phyloP scores from a whole-genome alignment of 768 basidiomycete genomes.

The Pleurotus tuber-regium region DNA sequence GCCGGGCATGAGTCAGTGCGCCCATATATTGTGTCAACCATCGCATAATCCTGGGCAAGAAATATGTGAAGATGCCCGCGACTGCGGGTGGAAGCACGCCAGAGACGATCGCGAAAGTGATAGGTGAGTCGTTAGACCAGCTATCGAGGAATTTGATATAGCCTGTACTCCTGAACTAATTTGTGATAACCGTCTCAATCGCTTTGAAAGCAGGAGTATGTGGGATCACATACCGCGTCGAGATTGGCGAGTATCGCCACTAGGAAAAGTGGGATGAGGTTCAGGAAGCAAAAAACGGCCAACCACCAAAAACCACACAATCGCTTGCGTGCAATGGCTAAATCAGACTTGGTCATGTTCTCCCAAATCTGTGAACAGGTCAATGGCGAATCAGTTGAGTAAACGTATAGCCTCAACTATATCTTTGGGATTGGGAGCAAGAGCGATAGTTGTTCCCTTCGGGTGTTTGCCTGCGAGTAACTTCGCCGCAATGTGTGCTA shows the following conservation, averaged over 20 bases:
- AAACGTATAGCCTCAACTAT: constrained; percentile 32
- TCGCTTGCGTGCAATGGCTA: constrained; percentile 48
- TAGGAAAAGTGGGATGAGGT: constrained; percentile 78
- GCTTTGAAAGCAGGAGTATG: too few relatives aligned
- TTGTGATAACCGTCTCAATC: too few relatives aligned
- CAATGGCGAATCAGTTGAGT: neutral
- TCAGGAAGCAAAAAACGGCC: constrained; percentile 68
- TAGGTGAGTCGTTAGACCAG: constrained; percentile 58
- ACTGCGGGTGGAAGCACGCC: constrained; percentile 83
- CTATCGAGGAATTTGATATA: constrained; percentile 62
- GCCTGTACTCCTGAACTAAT: constrained; percentile 40
- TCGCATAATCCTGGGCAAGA: constrained; percentile 79
- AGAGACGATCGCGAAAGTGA: constrained; percentile 69
- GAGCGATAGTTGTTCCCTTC: constrained; percentile 56
- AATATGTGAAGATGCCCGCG: constrained; percentile 69
- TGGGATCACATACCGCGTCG: constrained; percentile 56
- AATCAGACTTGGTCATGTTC: constrained; percentile 62
- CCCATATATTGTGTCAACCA: constrained; percentile 59
- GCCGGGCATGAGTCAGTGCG: constrained; percentile 53
- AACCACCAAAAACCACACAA: constrained; percentile 66
- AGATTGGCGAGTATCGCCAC: constrained; percentile 85
- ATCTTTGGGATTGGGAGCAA: constrained; percentile 63
- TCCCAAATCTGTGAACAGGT: constrained; percentile 58
- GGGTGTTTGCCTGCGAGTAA: constrained; percentile 55
- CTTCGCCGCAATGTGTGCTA: constrained; percentile 67